Evolutionary conservation across 768 basidiomycete species (phyloP), one percentile per base, ranked within the genome.

Genomic region (Infundibulicybe gibba): DNA sequence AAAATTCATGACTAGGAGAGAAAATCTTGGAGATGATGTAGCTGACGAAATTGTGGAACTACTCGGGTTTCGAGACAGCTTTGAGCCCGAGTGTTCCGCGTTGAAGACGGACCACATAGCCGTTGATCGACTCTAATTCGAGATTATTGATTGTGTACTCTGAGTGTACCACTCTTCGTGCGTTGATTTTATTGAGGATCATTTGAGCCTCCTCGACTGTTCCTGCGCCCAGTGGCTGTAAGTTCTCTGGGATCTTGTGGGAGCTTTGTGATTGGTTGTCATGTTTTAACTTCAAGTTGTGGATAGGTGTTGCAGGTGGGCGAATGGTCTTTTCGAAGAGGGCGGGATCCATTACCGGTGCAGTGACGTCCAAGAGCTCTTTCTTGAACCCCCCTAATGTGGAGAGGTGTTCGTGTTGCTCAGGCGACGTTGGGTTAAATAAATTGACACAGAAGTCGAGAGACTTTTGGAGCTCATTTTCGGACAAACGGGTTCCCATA

Each of bases 391-490:
- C 57, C 14, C 55, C 51, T 16, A 55, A 48, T 20, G 35, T 56
- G 12, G 59, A 61, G 31, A 79, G 60, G 8, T 66, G 67, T 43
- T 74, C 71, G 54, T 80, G 80, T 50, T 79, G 70, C 55, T 82
- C 83, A 9, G 80, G 82, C 8, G 78, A 72, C 2, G 81, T 84
- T 6, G 88, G 85, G 48, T 74, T 77, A 68, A 87, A 88, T 12
- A 88, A 72, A 51, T 82, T 79, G 41, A 81, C 76, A 58, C 87
- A 89, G 60, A 90, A 90, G 61, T 89, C 84, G 17, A 90, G 72
- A n/a, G 88, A 85, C 47, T 73, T 80, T 52, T 88, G 83, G 1
- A 90, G 73, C 61, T 90, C 88, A 40, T 68, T 71, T 62, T 87
- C 87, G 2, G 85, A 87, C 31, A 90, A 72, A 13, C 75, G 78